Evolutionary conservation across 2,329 filamentous ascomycete genomes (phyloP).

Genomic region (Aspergillus carbonarius): DNA sequence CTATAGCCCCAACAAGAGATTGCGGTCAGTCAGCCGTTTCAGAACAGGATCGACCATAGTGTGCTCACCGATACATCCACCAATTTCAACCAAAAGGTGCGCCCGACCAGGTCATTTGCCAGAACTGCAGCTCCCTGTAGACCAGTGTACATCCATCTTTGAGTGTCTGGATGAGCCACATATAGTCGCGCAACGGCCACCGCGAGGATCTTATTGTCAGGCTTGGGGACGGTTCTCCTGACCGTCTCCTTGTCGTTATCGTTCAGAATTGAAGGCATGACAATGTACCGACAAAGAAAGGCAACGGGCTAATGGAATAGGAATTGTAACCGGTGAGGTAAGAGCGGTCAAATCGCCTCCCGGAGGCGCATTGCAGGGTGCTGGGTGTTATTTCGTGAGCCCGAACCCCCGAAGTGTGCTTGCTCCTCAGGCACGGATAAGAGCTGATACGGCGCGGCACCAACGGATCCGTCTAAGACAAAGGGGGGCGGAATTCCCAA

Average conservation of each 20-base stretch:
- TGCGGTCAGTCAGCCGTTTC: slow-evolving; percentile 10
- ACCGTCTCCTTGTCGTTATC: slow-evolving; percentile 97
- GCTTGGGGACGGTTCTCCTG: slow-evolving; percentile 89
- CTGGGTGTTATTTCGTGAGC: neutral
- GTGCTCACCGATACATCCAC: slow-evolving; percentile 86
- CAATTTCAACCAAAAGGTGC: slow-evolving; percentile 96
- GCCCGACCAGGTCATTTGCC: slow-evolving; percentile 88
- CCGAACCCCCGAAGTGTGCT: slow-evolving; percentile 10
- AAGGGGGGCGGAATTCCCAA: slow-evolving; percentile 1
- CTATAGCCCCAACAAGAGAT: slow-evolving; percentile 44
- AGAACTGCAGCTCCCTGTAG: slow-evolving; percentile 89
- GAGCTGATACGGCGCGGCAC: slow-evolving; percentile 12
- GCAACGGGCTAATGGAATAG: slow-evolving; percentile 8
- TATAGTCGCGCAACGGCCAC: slow-evolving; percentile 93
- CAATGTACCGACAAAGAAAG: slow-evolving; percentile 19
- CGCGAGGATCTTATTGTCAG: slow-evolving; percentile 95
- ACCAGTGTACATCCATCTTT: slow-evolving; percentile 91
- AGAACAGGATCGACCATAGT: slow-evolving; percentile 1
- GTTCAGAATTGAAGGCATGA: slow-evolving; percentile 67
- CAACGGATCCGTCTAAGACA: slow-evolving; percentile 4
- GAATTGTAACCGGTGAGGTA: neutral
- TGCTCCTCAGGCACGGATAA: slow-evolving; percentile 15
- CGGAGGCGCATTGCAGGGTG: slow-evolving; percentile 21
- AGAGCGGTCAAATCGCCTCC: slow-evolving; percentile 8
- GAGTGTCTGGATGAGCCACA: slow-evolving; percentile 80